Evolutionary conservation across 2,329 filamentous ascomycete species (phyloP), one percentile per base, ranked within the genome.

Genomic region (Colletotrichum sp.): DNA sequence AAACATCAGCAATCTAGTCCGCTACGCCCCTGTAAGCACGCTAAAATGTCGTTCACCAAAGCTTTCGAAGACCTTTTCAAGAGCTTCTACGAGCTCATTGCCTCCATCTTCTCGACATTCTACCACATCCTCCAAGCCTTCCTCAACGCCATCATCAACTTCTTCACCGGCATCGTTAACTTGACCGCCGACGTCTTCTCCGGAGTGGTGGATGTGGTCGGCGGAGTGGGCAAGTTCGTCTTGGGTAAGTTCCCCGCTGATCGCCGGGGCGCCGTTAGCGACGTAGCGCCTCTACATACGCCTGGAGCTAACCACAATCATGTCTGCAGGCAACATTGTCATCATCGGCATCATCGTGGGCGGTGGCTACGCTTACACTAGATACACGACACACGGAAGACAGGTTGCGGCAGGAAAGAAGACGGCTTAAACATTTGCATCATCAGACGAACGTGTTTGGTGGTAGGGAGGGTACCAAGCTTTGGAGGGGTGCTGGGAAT

Each of bases 1-100:
- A n/a, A n/a, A 34, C 9, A 57, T 8, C 9, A 44, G 15, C 57
- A 26, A 10, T 32, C 52, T 6, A 30, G 24, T 30, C 15, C n/a
- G 7, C 12, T 18, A 3, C n/a, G 6, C n/a, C 60, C 18, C 62
- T 39, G 16, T 9, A 49, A 32, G 5, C 32, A 13, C 39, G 21
- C 63, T 77, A 83, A 68, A 70, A 84, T 85, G 84, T 80, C 84
- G 59, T 75, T 87, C 80, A 81, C 81, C 26, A 78, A 80, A 60
- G 86, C 85, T 34, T 76, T 87, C 68, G 79, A 79, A 60, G 83
- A 85, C 78, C 80, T 87, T 65, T 79, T 87, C 80, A 85, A 83
- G 78, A 86, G 84, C 80, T 80, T 87, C 79, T 86, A 84, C 75
- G 85, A 87, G 80, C 84, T 88, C 34, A 75, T 87, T 52, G 79